Conservation (phyloP, 148 eudicot species). For the Pharnaceum exiguum region DNA sequence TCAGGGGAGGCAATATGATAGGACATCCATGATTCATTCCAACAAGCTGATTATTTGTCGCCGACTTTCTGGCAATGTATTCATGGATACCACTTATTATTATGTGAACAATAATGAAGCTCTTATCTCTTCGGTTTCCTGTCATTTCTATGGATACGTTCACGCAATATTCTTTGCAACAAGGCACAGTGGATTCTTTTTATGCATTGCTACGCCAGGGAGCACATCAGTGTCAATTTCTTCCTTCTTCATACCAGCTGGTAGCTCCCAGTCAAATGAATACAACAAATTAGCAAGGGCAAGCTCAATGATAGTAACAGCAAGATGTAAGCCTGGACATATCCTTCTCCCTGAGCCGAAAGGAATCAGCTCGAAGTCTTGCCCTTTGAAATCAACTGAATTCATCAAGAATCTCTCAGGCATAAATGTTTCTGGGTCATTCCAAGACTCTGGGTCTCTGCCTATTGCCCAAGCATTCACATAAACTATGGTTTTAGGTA, state of each 20-base stretch:
- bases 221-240: slow-evolving; percentile 27
- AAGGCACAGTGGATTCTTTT: slow-evolving; percentile 36
- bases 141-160: not conserved
- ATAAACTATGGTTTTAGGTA: slow-evolving; percentile 24
- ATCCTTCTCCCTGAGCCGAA: slow-evolving; percentile 41
- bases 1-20: too few relatives aligned
- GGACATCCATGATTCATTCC: too few relatives aligned
- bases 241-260: slow-evolving; percentile 22
- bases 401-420: slow-evolving; percentile 38
- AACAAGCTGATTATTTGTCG: too few relatives aligned
- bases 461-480: slow-evolving; percentile 29
- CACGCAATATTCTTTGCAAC: slow-evolving; percentile 10
- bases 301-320: slow-evolving; percentile 26
- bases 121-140: not conserved
- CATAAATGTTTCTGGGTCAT: slow-evolving; percentile 21
- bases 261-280: slow-evolving; percentile 39
- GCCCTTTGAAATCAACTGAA: slow-evolving; percentile 18
- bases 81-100: too few relatives aligned
- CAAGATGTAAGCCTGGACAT: slow-evolving; percentile 36
- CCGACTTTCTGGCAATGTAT: too few relatives aligned
- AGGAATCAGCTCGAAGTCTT: slow-evolving; percentile 29
- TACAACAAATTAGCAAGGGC: slow-evolving; percentile 33
- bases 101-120: too few relatives aligned
- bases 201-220: slow-evolving; percentile 35
- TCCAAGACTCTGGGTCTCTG: slow-evolving; percentile 37